Conservation (phyloP, 73 alveolate genomes). For the Paramecium sexaurelia region DNA sequence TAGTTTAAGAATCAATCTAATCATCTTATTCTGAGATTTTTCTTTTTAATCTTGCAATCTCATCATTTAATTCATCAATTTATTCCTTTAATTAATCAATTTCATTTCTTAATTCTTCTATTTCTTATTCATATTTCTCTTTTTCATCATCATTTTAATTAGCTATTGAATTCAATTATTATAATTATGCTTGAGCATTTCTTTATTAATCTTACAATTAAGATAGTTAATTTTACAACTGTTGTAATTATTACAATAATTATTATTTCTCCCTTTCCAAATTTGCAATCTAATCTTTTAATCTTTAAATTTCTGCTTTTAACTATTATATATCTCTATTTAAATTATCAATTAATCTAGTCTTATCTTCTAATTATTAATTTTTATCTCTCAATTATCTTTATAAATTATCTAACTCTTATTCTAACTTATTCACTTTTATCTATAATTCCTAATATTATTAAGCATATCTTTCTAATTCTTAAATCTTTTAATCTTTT, state of each 20-base stretch:
- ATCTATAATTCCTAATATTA: neutral
- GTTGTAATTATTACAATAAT: neutral
- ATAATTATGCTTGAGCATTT: neutral
- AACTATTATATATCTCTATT: neutral
- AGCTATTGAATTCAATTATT: neutral
- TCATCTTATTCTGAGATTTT: neutral
- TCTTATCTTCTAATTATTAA: neutral
- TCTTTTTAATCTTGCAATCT: slow-evolving; percentile 7
- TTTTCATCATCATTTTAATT: slow-evolving; percentile 26
- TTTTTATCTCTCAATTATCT: neutral
- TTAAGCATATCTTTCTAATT: slow-evolving; percentile 44
- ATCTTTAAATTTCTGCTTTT: neutral
- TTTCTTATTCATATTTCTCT: neutral
- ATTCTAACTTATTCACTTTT: neutral
- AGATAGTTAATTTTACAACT: neutral
- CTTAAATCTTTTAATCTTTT: neutral
- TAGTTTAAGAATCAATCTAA: neutral
- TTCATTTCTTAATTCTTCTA: neutral
- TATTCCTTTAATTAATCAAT: neutral
- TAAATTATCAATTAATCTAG: slow-evolving; percentile 1
- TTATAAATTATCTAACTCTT: slow-evolving; percentile 8
- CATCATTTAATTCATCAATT: slow-evolving; percentile 44
- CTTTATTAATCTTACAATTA: neutral
- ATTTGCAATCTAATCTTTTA: neutral
- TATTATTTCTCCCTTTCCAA: slow-evolving; percentile 18